Evolutionary conservation across 192 early-diverging fungal species (phyloP), one percentile per base, ranked within the genome.

Genomic region (Linnemannia zychae): DNA sequence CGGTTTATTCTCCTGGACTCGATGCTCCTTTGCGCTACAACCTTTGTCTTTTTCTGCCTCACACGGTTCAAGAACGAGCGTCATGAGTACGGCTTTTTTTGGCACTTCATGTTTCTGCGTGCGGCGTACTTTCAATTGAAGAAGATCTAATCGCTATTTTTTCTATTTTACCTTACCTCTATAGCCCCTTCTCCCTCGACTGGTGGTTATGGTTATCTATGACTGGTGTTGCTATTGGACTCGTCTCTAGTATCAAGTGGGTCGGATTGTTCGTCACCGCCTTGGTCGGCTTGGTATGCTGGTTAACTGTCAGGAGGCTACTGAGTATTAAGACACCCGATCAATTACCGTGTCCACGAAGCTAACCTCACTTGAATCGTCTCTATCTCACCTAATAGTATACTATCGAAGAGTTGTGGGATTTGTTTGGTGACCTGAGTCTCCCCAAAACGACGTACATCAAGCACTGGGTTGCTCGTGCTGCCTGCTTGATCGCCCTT

Each of bases 1-100:
- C 94, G 96, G 31, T 98, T 99, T 78, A 98, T 99, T 72, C 90
- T 99, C 46, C 89, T 99, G 53, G 99, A 99, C 80, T 95, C 98
- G 16, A 96, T 98, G 94, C 92, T 99, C 31, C 89, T 99, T 60
- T 97, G 95, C 74, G 97, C 98, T 75, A 99, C 97, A 6, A 87
- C 87, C 24, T 81, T 90, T 22, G 91, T 90, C 20, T 87, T 93
- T 18, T 94, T 95, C 78, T 94, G 91, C 36, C 84, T 98, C 24
- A 86, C 90, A 17, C 91, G 89, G 33, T 95, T 99, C 75, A 91
- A 95, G 79, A 97, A 96, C 82, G 87, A 94, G 78, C 94, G 94
- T 33, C 74, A 88, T 38, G 81, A 90, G 90, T 89, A 82, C 81
- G 87, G 86, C 18, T 47, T 24, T 0, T 49, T 49, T 36, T n/a